phyloP scores from a whole-genome alignment of 805 yeast genomes.

The Maudiozyma bulderi region DNA sequence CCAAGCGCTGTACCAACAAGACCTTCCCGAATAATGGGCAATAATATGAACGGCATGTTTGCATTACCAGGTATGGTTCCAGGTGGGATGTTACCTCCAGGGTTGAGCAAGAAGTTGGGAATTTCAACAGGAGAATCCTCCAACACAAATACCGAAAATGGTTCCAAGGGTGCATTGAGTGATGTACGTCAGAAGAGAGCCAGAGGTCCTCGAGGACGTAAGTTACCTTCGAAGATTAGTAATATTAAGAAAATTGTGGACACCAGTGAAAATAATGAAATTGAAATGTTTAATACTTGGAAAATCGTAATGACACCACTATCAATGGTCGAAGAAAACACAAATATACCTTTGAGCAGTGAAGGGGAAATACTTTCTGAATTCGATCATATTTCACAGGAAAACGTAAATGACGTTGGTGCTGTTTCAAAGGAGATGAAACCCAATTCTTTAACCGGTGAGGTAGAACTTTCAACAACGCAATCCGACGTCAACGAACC shows the following conservation, averaged over 20 bases:
- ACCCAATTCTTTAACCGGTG: neutral
- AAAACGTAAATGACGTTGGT: neutral
- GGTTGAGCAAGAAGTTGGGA: constrained; percentile 14
- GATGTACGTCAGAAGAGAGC: constrained; percentile 37
- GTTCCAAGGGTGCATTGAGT: neutral
- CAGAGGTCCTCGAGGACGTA: constrained; percentile 67
- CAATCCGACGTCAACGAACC: neutral
- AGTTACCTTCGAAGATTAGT: constrained; percentile 47
- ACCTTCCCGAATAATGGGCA: constrained; percentile 35
- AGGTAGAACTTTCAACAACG: neutral
- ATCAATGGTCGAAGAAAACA: neutral
- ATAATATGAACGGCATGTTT: constrained; percentile 51
- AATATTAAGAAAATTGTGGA: constrained; percentile 26
- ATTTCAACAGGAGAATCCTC: neutral
- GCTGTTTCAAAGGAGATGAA: neutral
- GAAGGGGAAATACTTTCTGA: too few species aligned
- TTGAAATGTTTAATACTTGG: constrained; percentile 21
- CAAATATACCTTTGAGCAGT: too few species aligned
- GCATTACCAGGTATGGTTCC: constrained; percentile 44
- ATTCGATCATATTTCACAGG: neutral
- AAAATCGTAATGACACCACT: constrained; percentile 3
- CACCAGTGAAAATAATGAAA: constrained; percentile 9
- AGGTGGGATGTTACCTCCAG: constrained; percentile 21
- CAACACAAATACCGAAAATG: neutral
- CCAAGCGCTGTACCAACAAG: neutral